Evolutionary conservation across 331 rosid genomes (phyloP), one percentile per base, ranked within the genome.

Genomic region (Acacia concinna): DNA sequence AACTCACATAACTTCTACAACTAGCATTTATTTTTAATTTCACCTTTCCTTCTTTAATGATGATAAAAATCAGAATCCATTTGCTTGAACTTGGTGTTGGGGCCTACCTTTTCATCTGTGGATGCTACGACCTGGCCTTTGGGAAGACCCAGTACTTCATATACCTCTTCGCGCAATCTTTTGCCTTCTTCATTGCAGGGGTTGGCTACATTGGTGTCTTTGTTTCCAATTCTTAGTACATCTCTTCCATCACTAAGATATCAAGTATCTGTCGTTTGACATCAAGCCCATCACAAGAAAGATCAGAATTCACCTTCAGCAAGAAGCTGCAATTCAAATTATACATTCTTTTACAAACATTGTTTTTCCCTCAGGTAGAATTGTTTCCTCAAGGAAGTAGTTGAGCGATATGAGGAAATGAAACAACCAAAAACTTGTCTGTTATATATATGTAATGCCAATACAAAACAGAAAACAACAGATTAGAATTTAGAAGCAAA

Each of bases 161-260:
- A 60, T 95, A 84, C 89, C 97, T 93, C 54, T 93, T 95, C 86
- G 81, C 87, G 79, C 99, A 95, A 73, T 85, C 99, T 9, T n/a
- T 88, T 37, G 99, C 99, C 68, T 95, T 95, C 96, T 93, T 95
- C 85, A 56, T 95, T 8, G 94, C 84, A 3, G 99, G 99, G 44
- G 27, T 95, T 74, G 99, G 99, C 74, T 91, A 91, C 69, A 86
- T 95, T 10, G 99, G 99, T 49, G 87, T 89, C 76, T 88, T 85
- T 78, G 91, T 91, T 81, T 89, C 98, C 14, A 91, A 60, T 69
- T 82, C 90, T 62, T 89, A 89, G 80, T 15, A 72, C 44, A 85
- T 34, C 27, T 75, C 73, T 41, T 74, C 62, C 65, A 27, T 57
- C 77, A 67, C 38, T 75, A 74, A 66, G 11, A 37, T 71, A 57